These are phyloP conservation scores for Solanum bulbocastanum DNA, from an alignment of 257 asterid genomes.

Conservation along the genomic window DNA sequence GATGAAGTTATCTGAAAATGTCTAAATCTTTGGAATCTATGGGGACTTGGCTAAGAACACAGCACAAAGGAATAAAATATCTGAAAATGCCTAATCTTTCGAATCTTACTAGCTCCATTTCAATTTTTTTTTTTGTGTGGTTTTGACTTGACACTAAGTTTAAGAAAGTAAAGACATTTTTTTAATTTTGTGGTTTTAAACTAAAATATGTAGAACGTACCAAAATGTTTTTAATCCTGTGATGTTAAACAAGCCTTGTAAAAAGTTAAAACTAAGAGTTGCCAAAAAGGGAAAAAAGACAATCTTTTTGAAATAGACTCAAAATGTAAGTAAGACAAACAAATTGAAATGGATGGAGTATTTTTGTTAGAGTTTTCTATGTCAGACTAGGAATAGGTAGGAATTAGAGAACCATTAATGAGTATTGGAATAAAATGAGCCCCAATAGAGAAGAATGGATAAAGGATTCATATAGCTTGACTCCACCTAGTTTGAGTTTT, in stretches of 20 bases:
- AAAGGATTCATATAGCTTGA: neutral
- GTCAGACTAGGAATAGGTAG: neutral
- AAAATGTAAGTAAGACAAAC: too few relatives aligned
- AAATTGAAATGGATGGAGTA: too few relatives aligned
- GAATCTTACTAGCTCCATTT: neutral
- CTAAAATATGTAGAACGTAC: too few relatives aligned
- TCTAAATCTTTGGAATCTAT: neutral
- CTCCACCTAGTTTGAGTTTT: neutral
- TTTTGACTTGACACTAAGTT: neutral
- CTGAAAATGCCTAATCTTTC: too few relatives aligned
- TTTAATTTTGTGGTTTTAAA: neutral
- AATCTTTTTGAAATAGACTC: too few relatives aligned
- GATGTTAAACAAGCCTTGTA: too few relatives aligned
- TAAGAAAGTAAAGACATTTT: neutral
- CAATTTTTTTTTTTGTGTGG: neutral
- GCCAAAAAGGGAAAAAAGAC: neutral
- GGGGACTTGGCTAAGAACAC: neutral
- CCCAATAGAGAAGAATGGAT: neutral
- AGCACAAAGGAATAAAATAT: neutral
- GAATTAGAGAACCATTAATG: neutral
- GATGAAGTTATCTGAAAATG: neutral
- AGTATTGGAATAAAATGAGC: neutral
- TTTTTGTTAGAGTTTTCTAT: neutral
- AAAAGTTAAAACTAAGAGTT: neutral
- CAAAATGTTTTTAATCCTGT: neutral